Base-by-base conservation (phyloP, 1,284 basidiomycete species). In the Pholiota adiposa region DNA sequence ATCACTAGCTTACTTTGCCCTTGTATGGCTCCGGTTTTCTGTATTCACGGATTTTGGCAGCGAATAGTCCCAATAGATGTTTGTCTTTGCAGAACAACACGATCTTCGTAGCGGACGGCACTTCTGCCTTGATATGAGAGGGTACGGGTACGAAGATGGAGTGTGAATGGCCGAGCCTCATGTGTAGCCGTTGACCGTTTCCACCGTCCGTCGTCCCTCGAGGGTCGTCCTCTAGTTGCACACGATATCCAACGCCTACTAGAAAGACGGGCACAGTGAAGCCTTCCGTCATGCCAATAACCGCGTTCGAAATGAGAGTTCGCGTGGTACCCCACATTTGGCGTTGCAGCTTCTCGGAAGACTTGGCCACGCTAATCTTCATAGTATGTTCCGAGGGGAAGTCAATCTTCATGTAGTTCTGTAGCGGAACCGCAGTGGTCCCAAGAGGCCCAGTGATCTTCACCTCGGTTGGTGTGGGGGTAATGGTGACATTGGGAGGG, bases 21-120 rank as follows among this genome's bases (percentile, higher is more conserved):
- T 98, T 96, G 79, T 98, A 99, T 19, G 96, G 96, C 73, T 99
- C 97, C 14, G 97, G 97, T 68, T 89, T 90, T 66, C 97, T 86
- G 80, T 89, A 92, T 58, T 82, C 83, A 63, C 95, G 80, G 33
- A 99, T 91, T 68, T 89, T 85, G 16, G 94, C 94, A 0, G 96
- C 94, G 72, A 97, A 97, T 63, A 93, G 79, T 0, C 95, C 96
- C 41, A 98, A 74, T 59, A 84, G 79, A 72, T 87, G 88, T 75
- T 89, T 96, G 79, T 89, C 87, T 67, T 85, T 90, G 73, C 84
- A 88, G 62, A 78, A 85, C 46, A 88, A 73, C 48, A 85, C 74
- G 58, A 91, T 90, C 77, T 89, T 91, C 21, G 88, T 92, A 23
- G 86, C 82, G 29, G 77, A 75, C 31, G 89, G 89, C 18, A 92